Evolutionary conservation across 1,284 basidiomycete species (phyloP).

Genomic region (Spongispora temasekensis): DNA sequence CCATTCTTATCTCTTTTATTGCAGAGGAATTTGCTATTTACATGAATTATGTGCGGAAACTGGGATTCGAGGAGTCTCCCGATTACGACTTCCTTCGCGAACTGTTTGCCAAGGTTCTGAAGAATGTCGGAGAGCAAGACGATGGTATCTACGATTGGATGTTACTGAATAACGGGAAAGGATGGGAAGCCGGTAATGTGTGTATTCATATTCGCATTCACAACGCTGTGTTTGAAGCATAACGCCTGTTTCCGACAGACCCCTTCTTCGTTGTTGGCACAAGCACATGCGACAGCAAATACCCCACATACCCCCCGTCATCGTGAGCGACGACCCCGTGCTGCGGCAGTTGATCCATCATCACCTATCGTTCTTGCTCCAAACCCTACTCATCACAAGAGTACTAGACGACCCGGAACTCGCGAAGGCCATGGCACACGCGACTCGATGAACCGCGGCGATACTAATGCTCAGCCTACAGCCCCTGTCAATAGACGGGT

Average conservation of each 20-base stretch:
- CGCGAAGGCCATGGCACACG: conserved; percentile 49
- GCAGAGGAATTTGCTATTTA: conserved; percentile 95
- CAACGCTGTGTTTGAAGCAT: conserved; percentile 9
- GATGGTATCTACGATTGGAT: conserved; percentile 98
- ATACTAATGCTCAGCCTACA: conserved; percentile 63
- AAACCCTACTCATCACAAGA: conserved; percentile 62
- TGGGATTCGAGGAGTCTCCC: conserved; percentile 94
- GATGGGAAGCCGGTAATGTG: conserved; percentile 83
- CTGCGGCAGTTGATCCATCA: conserved; percentile 42
- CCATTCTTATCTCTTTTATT: conserved; percentile 33
- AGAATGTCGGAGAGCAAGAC: conserved; percentile 86
- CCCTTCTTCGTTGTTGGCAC: conserved; percentile 46
- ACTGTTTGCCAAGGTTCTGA: conserved; percentile 90
- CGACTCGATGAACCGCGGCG: conserved; percentile 40
- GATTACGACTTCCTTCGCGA: conserved; percentile 98
- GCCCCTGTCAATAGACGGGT: conserved; percentile 61
- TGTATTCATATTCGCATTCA: conserved; percentile 32
- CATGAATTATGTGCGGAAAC: conserved; percentile 96
- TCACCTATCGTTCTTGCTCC: conserved; percentile 64
- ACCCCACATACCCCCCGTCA: conserved; percentile 54
- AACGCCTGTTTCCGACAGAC: conserved; percentile 36
- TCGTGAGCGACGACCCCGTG: conserved; percentile 56
- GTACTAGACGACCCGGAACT: conserved; percentile 46
- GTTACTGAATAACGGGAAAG: conserved; percentile 86
- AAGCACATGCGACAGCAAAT: conserved; percentile 54